Base-by-base conservation (phyloP, 805 yeast species). In the Zygosaccharomyces kombuchaensis region DNA sequence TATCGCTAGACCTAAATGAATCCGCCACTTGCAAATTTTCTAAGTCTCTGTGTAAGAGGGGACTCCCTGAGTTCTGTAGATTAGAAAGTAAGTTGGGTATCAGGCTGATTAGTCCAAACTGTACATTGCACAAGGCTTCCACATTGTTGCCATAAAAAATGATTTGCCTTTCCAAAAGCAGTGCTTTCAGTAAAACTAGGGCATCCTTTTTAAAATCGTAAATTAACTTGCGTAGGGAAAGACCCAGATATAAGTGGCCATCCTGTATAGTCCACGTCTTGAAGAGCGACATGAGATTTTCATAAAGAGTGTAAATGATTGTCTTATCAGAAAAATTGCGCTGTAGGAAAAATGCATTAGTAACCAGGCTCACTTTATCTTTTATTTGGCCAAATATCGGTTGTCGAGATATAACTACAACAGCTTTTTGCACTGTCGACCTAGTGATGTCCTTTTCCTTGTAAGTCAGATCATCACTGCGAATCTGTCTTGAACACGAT, bases 371-470 rank as follows among this genome's bases (percentile, higher is more conserved):
- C 51, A 93, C 68, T 63, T 93, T 93, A 56, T 93, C 97, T 58
- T 84, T 85, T 46, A 93, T 79, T 50, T 89, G 95, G 10, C 86
- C 84, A 59, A 87, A 88, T 2, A 93, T 80, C 1, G 99, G 98
- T 62, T 84, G 84, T 47, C 87, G 75, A 3, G 86, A 77, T n/a
- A 93, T 77, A 31, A 93, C 82, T 4, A 93, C 96, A 23, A 93
- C 78, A 0, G 96, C 83, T 59, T 93, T 93, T 58, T 93, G 99
- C 2, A 93, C 90, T 0, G 88, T 81, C 1, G 96, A 84, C 46
- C 99, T 72, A 0, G 95, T 87, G 23, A 85, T 77, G 48, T 84
- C 89, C 10, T 76, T 74, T 44, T 78, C 74, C 44, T 75, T 70
- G 45, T 71, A 74, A 2, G 76, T 60, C 46, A 91, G 68, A 23